Conservation (phyloP, 2,329 filamentous ascomycete species). For the Fusarium sp. region DNA sequence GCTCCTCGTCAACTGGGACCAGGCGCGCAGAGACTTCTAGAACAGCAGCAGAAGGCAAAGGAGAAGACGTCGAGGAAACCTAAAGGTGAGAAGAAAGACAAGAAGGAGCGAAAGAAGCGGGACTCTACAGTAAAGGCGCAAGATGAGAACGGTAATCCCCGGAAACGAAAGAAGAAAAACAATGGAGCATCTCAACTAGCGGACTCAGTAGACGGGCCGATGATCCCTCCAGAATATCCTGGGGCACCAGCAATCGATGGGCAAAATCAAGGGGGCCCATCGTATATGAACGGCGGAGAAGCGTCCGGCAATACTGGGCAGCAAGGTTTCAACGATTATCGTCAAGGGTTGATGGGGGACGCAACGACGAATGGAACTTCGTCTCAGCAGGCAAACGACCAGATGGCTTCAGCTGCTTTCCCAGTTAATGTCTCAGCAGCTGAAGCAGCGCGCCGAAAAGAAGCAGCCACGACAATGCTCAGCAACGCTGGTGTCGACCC, state of each 20-base stretch:
- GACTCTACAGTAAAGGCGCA: slow-evolving; percentile 34
- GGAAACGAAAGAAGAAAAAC: slow-evolving; percentile 43
- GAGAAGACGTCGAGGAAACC: slow-evolving; percentile 41
- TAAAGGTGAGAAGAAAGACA: slow-evolving; percentile 43
- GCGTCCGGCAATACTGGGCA: neutral
- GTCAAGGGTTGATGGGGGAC: slow-evolving; percentile 23
- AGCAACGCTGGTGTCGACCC: slow-evolving; percentile 59
- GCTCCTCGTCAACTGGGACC: slow-evolving; percentile 48
- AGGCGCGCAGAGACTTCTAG: slow-evolving; percentile 37
- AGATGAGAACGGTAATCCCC: slow-evolving; percentile 38
- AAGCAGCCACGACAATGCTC: slow-evolving; percentile 59
- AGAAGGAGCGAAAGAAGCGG: slow-evolving; percentile 36
- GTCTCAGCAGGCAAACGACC: slow-evolving; percentile 6
- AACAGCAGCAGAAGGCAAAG: slow-evolving; percentile 35
- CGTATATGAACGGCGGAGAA: slow-evolving; percentile 17
- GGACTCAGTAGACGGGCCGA: slow-evolving; percentile 8
- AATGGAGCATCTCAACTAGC: slow-evolving; percentile 28
- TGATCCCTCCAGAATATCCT: slow-evolving; percentile 24
- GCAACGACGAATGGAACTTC: slow-evolving; percentile 7
- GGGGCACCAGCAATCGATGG: slow-evolving; percentile 1
- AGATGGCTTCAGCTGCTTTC: slow-evolving; percentile 28
- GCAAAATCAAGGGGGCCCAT: neutral
- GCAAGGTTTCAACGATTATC: slow-evolving; percentile 26
- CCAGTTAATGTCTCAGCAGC: slow-evolving; percentile 51
- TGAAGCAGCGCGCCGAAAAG: slow-evolving; percentile 59